phyloP scores from a whole-genome alignment of 768 basidiomycete genomes.

The Trametes gibbosa region DNA sequence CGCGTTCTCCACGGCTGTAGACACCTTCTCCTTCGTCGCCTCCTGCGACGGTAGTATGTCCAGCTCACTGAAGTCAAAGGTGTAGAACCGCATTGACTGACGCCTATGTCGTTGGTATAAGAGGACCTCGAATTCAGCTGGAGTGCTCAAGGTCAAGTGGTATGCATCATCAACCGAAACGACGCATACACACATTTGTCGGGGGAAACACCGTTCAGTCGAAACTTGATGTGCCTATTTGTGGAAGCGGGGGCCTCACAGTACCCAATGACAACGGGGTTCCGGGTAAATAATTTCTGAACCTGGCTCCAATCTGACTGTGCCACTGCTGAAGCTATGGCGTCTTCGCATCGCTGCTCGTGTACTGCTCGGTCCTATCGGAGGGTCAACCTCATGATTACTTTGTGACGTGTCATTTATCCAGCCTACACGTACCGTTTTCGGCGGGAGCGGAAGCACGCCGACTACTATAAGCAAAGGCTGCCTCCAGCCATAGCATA shows the following conservation, averaged over 20 bases:
- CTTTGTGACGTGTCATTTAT: background rate
- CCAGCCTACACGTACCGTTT: background rate
- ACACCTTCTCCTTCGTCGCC: background rate
- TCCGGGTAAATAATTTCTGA: conserved; percentile 3
- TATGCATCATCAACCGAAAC: too few relatives aligned
- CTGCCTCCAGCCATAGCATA: conserved; percentile 57
- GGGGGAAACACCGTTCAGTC: background rate
- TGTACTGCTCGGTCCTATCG: background rate
- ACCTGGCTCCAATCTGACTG: conserved; percentile 5
- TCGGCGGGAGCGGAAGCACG: conserved; percentile 33
- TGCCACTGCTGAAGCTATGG: background rate
- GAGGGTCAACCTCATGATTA: background rate
- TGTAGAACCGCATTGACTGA: conserved; percentile 62
- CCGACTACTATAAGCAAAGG: conserved; percentile 54
- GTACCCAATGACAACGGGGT: background rate
- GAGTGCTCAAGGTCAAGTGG: background rate
- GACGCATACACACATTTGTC: background rate
- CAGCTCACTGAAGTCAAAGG: conserved; percentile 38
- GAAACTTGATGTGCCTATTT: background rate
- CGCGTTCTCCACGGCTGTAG: background rate
- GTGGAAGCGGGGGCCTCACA: background rate
- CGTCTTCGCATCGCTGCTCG: background rate
- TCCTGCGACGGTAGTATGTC: conserved; percentile 25
- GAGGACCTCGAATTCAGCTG: background rate
- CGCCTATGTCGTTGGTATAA: conserved; percentile 52